Base-by-base conservation (phyloP, 345 rosid genomes). In the Angophora floribunda region DNA sequence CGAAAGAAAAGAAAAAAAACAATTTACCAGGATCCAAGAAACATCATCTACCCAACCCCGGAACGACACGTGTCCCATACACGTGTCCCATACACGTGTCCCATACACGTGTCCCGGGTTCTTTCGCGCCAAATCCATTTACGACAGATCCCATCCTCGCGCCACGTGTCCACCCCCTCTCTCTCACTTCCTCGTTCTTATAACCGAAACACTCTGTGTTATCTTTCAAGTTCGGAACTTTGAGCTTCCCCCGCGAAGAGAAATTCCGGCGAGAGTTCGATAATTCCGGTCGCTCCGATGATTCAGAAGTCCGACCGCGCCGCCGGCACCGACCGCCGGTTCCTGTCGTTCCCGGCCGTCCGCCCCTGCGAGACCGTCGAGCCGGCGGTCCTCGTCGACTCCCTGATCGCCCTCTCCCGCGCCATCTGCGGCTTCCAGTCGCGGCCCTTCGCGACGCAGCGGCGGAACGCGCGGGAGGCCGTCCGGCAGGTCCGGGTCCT, bases 291-390 rank as follows among this genome's bases (percentile, higher is more conserved):
- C 22, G 26, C 47, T n/a, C 13, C 84, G 63, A 92, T 94, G 97
- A 92, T 93, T 52, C 89, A 89, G 28, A 93, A 53, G 32, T 88
- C 52, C 78, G 61, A 89, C 52, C 90, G 12, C 52, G 55, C 79
- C 8, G 91, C 67, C 41, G 41, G 3, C 41, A 36, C 52, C 78
- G 61, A 89, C 79, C 98, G 98, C 90, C 96, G 96, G 93, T 87
- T 96, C 84, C 88, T 97, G 63, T 90, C 94, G 5, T 94, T 90
- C 85, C 98, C 98, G 89, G 96, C 98, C 1, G 98, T 97, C 28
- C 95, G 91, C 32, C 99, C 99, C 45, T 95, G 95, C 87, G 94
- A 92, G 57, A 88, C 91, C 26, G 88, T 95, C 86, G 92, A 96
- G 51, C 92, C 92, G 86, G 88, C 78, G 21, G 95, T 95, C 30